Base-by-base conservation (phyloP, 495 filamentous ascomycete species). In the Copromyces sp. region DNA sequence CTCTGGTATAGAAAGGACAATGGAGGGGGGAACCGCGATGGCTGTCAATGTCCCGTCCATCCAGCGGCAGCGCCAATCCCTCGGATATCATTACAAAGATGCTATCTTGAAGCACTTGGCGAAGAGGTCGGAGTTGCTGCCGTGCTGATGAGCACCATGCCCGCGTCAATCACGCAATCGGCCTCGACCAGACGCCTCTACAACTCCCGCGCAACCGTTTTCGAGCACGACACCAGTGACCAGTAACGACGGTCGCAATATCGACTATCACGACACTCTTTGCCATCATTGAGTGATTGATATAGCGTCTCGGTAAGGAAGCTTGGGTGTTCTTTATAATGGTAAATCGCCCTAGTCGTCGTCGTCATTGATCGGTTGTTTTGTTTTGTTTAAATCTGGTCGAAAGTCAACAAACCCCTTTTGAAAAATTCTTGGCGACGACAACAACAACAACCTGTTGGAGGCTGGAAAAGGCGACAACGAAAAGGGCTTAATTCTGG, bases 141-240 rank as follows among this genome's bases (percentile, higher is more conserved):
- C 9, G 45, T 20, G 38, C 24, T 53, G 39, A 44, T 45, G 68
- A 70, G 32, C 73, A 73, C 72, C 75, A 78, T 78, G 65, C 69
- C 73, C 70, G 69, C 69, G 70, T 69, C 68, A 74, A 77, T 77
- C 75, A 75, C 77, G 75, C 75, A 42, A 75, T 77, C 74, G 68
- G 68, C 35, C 74, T 14, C 70, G 69, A 59, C 24, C 14, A n/a
- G n/a, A n/a, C n/a, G n/a, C n/a, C n/a, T n/a, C n/a, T n/a, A n/a
- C n/a, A n/a, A n/a, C 20, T 70, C 71, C 24, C 44, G 38, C 9
- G 38, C 44, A 71, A 41, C n/a, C 24, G 16, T 29, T 29, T 39
- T 24, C 39, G 45, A 61, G 47, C 70, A 17, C 53, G 5, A 16
- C 32, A 65, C 11, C 20, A 59, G 47, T 29, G 16, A 70, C 37